Evolutionary conservation across 805 yeast genomes (phyloP), one percentile per base, ranked within the genome.

Genomic region (Metschnikowia drakensbergensis): DNA sequence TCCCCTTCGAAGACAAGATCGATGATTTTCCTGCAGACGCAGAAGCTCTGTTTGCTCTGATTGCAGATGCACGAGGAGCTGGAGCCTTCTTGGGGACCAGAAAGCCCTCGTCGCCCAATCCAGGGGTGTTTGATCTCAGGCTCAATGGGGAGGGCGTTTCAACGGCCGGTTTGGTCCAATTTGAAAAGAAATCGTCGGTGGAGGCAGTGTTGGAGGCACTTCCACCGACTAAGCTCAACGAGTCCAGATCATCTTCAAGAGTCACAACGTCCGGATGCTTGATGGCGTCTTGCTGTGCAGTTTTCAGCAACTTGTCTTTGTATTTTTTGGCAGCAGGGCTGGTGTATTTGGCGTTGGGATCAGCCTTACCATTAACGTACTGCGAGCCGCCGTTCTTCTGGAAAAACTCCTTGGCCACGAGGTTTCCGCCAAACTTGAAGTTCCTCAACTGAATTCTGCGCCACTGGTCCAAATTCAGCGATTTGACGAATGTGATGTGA

Each of bases 361-460:
- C 89, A 34, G 63, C 62, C 46, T 79, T 76, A 48, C 75, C 75
- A 48, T 49, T 56, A 42, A 94, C 69, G 57, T 72, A 82, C 58
- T 82, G 80, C 25, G 89, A 76, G 25, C 97, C 98, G 38, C 96
- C 96, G 63, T 91, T 84, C 67, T 88, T 88, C 58, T 79, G 66
- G 66, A 86, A 87, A 62, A 79, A 94, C 49, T 88, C 96, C 54
- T 84, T 83, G 41, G 96, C 96, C 45, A 76, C 78, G 60, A 84
- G 84, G 67, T 94, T 94, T 27, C 98, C 99, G 55, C 98, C 98
- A 52, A 87, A 82, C 65, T 91, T 89, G 81, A 94, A 89, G 65
- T 88, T 81, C 60, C 99, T 82, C 63, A 94, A 76, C 67, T 94
- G 96, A 61, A 81, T 83, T 60, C 90, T 79, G 37, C 91, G 84